These are phyloP conservation scores for Candida koratica DNA, from an alignment of 805 yeast species.

Conservation along the genomic window DNA sequence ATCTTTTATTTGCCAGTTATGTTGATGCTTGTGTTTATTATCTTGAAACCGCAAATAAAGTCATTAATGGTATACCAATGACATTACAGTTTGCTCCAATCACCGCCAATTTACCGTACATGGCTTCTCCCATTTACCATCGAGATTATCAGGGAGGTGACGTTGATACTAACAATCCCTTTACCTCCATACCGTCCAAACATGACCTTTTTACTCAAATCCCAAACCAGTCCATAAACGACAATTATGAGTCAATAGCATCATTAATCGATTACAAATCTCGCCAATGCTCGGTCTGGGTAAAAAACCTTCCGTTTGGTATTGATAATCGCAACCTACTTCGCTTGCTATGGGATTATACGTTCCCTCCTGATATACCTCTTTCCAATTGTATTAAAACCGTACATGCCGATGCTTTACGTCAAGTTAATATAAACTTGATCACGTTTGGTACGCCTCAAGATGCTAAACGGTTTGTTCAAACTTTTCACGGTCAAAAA, in stretches of 20 bases:
- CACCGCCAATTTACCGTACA: conserved; percentile 17
- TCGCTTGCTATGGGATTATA: conserved; percentile 48
- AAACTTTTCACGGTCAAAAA: conserved; percentile 49
- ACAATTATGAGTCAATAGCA: conserved; percentile 15
- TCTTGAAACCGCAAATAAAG: conserved; percentile 46
- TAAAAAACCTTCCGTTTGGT: conserved; percentile 47
- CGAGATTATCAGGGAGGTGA: neutral
- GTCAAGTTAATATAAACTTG: conserved; percentile 27
- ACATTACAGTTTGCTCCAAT: conserved; percentile 41
- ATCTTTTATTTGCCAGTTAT: conserved; percentile 45
- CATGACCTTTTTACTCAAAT: neutral
- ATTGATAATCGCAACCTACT: conserved; percentile 35
- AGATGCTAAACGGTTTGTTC: conserved; percentile 50
- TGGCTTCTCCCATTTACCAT: conserved; percentile 27
- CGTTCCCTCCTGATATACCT: conserved; percentile 25
- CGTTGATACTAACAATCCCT: conserved; percentile 6
- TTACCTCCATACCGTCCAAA: neutral
- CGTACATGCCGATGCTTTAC: conserved; percentile 23
- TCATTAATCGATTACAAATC: conserved; percentile 17
- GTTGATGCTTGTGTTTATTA: conserved; percentile 51
- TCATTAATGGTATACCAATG: conserved; percentile 48
- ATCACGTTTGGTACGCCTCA: conserved; percentile 41
- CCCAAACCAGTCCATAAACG: conserved; percentile 1
- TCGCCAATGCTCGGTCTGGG: conserved; percentile 30
- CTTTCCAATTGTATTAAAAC: conserved; percentile 17